A percentile compares a stretch with the other conserved stretches of the same genome.
Conservation (phyloP, 164 flowering plant species). For the Piper betle region DNA sequence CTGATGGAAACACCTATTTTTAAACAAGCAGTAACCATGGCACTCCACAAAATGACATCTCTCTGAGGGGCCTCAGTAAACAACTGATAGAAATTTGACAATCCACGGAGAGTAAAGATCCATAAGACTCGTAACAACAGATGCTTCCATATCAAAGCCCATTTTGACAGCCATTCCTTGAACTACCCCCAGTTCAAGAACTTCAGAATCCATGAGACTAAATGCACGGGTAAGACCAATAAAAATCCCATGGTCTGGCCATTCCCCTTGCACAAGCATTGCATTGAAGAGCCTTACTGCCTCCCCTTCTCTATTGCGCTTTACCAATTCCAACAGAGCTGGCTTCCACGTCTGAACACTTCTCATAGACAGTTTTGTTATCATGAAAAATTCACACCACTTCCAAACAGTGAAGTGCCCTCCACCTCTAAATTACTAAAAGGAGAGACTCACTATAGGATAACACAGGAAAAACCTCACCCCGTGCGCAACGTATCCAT, state of each 20-base stretch:
- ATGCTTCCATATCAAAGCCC: constrained; percentile 32
- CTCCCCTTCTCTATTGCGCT: constrained; percentile 12
- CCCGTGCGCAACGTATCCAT: no score
- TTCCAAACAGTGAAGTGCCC: no score
- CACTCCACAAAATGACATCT: constrained; percentile 53
- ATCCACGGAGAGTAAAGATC: constrained; percentile 25
- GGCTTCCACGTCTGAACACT: constrained; percentile 6
- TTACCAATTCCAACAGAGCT: constrained; percentile 23
- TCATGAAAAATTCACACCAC: no score
- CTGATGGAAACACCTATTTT: constrained; percentile 21
- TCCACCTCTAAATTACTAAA: no score
- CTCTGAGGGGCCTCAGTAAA: constrained; percentile 24
- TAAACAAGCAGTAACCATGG: constrained; percentile 34
- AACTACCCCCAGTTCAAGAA: constrained; percentile 10
- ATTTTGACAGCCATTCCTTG: constrained; percentile 31
- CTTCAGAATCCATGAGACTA: constrained; percentile 7
- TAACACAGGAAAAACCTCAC: no score
- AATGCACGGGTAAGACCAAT: constrained; percentile 26
- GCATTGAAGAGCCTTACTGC: constrained; percentile 29
- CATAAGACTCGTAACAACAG: constrained; percentile 34
- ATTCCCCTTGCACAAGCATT: constrained; percentile 24
- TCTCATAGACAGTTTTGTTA: constrained; percentile 3
- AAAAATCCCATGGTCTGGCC: constrained; percentile 32
- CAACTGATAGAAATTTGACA: constrained; percentile 15
- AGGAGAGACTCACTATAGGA: no score